Percentiles rank a stretch among this genome's conserved stretches.
phyloP scores from a whole-genome alignment of 1,139 yeast species.

The Blastobotrys indianensis region DNA sequence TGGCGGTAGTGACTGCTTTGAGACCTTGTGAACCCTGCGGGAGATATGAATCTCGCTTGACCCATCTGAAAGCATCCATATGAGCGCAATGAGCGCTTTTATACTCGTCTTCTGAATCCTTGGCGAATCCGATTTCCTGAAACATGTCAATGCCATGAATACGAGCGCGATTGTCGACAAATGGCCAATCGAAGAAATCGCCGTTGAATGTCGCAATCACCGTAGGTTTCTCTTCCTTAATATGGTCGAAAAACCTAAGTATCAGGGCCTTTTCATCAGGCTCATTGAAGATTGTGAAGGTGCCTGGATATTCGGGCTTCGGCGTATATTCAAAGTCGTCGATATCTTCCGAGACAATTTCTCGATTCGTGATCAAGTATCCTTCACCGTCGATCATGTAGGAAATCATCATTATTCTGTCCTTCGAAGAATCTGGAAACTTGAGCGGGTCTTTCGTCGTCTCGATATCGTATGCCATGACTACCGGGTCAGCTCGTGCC shows the following conservation, averaged over 20 bases:
- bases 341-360: slow-evolving; percentile 88
- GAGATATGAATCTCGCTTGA: slow-evolving; percentile 92
- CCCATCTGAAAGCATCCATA: slow-evolving; percentile 98
- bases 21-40: slow-evolving; percentile 99
- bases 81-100: slow-evolving; percentile 90
- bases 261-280: slow-evolving; percentile 72
- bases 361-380: slow-evolving; percentile 85
- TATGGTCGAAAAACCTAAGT: slow-evolving; percentile 78
- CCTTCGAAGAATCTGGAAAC: slow-evolving; percentile 90
- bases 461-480: slow-evolving; percentile 94
- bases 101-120: slow-evolving; percentile 83
- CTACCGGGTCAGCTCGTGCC: slow-evolving; percentile 97
- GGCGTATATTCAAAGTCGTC: slow-evolving; percentile 98
- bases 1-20: slow-evolving; percentile 95
- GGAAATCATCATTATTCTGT: slow-evolving; percentile 97
- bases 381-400: slow-evolving; percentile 99
- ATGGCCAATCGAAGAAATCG: slow-evolving; percentile 99
- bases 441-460: slow-evolving; percentile 95
- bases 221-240: slow-evolving; percentile 82
- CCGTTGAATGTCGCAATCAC: slow-evolving; percentile 97
- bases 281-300: slow-evolving; percentile 86
- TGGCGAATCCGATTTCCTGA: slow-evolving; percentile 90
- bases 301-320: slow-evolving; percentile 89
- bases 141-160: slow-evolving; percentile 84
- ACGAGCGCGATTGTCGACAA: slow-evolving; percentile 81